Evolutionary conservation across 768 basidiomycete genomes (phyloP).

Genomic region (Trametes meyenii): DNA sequence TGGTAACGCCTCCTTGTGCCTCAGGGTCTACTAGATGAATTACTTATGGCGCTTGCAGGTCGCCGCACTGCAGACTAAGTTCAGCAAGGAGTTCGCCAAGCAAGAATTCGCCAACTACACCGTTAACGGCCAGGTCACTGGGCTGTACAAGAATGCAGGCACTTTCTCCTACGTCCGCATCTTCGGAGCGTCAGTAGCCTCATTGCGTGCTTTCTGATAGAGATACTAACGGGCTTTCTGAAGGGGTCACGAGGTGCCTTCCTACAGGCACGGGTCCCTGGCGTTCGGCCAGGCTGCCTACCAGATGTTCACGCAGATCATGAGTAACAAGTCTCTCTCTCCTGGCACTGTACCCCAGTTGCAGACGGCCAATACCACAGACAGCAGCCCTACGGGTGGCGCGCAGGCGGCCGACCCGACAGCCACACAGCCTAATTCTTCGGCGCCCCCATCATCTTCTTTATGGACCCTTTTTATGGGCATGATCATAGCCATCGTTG

Average conservation of each 20-base stretch:
- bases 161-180: conserved; percentile 58
- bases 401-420: conserved; percentile 1
- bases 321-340: conserved; percentile 29
- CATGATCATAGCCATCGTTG: neutral
- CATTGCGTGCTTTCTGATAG: neutral
- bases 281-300: conserved; percentile 30
- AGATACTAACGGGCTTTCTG: neutral
- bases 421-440: conserved; percentile 7
- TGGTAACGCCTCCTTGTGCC: conserved; percentile 39
- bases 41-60: conserved; percentile 37
- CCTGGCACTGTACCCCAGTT: conserved; percentile 21
- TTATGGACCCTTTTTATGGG: conserved; percentile 5
- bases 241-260: conserved; percentile 36
- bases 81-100: conserved; percentile 43
- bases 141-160: conserved; percentile 61
- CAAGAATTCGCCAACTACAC: conserved; percentile 51
- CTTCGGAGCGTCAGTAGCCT: conserved; percentile 34
- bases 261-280: conserved; percentile 31
- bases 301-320: conserved; percentile 38
- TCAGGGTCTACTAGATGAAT: neutral
- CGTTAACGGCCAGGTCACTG: conserved; percentile 51
- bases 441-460: neutral
- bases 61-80: conserved; percentile 49
- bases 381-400: neutral
- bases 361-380: neutral